Conservation (phyloP, 2,329 filamentous ascomycete species). For the Thelonectria blattea region DNA sequence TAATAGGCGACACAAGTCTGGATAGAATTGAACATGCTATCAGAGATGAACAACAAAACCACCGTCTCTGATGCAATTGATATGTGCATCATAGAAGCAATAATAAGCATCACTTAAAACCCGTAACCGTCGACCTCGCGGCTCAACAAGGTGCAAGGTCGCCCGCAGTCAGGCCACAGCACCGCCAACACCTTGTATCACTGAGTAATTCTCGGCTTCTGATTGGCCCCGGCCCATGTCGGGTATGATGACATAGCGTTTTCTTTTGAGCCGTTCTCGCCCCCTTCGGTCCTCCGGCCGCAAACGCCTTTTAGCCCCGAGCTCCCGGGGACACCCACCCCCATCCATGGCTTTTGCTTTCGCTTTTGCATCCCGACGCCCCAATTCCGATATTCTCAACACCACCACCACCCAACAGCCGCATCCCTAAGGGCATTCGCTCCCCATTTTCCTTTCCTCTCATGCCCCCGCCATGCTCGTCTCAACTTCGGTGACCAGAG, state of each 20-base stretch:
- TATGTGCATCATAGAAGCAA: too few relatives aligned
- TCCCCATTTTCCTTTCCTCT: too few relatives aligned
- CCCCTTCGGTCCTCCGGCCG: conserved; percentile 36
- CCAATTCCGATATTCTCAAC: conserved; percentile 19
- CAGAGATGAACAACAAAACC: background rate
- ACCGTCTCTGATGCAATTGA: too few relatives aligned
- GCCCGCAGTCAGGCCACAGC: conserved; percentile 22
- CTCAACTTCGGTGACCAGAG: conserved; percentile 48
- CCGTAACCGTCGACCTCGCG: background rate
- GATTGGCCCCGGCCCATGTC: conserved; percentile 47
- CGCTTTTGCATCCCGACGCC: conserved; percentile 34
- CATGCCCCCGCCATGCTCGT: conserved; percentile 51
- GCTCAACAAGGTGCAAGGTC: background rate
- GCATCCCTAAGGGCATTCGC: too few relatives aligned
- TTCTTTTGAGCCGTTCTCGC: background rate
- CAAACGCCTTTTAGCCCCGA: conserved; percentile 42
- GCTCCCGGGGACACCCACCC: conserved; percentile 30
- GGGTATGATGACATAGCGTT: conserved; percentile 39
- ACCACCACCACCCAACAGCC: too few relatives aligned
- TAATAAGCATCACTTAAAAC: background rate
- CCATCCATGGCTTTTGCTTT: conserved; percentile 8
- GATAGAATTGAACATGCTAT: background rate
- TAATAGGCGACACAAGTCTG: background rate
- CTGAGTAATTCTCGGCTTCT: conserved; percentile 42
- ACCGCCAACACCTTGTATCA: conserved; percentile 19